phyloP scores from a whole-genome alignment of 148 eudicot genomes.

The Rhododendron ovatum region DNA sequence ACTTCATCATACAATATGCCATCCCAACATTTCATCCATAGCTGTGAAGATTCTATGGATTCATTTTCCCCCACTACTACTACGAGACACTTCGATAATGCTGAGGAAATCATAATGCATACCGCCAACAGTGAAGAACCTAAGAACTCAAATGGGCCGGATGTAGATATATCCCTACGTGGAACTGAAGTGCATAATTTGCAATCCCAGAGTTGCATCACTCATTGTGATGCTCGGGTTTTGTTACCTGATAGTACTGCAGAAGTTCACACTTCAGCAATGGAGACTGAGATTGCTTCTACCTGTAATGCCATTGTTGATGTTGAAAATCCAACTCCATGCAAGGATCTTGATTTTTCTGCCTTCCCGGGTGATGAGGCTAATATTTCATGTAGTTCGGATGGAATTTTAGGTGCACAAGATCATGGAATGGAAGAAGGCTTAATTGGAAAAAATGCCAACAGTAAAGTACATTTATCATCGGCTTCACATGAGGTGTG shows the following conservation, averaged over 20 bases:
- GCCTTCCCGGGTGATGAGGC: constrained; percentile 10
- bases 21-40: constrained; percentile 8
- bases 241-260: constrained; percentile 13
- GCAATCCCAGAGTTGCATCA: constrained; percentile 16
- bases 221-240: constrained; percentile 17
- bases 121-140: constrained; percentile 9
- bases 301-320: constrained; percentile 10
- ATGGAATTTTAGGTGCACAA: constrained; percentile 18
- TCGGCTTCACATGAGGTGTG: constrained; percentile 16
- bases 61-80: constrained; percentile 14
- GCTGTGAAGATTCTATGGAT: constrained; percentile 16
- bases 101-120: constrained; percentile 14
- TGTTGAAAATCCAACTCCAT: constrained; percentile 14
- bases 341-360: constrained; percentile 13
- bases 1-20: constrained; percentile 8
- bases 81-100: constrained; percentile 8
- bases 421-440: constrained; percentile 15
- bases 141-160: constrained; percentile 20
- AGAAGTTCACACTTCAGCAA: neutral
- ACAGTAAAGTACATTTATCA: constrained; percentile 14
- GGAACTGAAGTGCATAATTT: constrained; percentile 12
- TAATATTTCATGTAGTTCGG: neutral
- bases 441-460: constrained; percentile 12
- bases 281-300: constrained; percentile 17
- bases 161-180: constrained; percentile 14